phyloP scores from a whole-genome alignment of 2,329 filamentous ascomycete species.

The Colletotrichum lupini region DNA sequence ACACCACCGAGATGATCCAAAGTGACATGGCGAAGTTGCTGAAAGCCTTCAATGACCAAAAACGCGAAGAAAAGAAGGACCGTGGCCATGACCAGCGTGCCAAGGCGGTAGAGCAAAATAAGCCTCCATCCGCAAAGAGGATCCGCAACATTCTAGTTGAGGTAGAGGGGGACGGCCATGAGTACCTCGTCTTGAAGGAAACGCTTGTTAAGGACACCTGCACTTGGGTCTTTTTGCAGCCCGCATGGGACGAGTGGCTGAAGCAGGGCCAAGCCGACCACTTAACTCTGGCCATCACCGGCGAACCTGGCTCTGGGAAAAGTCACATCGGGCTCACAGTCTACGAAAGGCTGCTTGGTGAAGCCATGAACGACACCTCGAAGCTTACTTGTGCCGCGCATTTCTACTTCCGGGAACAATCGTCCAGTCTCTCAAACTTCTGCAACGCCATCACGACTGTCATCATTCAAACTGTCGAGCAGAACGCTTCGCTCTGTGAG shows the following conservation, averaged over 20 bases:
- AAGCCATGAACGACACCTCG: conserved; percentile 32
- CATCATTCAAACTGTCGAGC: conserved; percentile 45
- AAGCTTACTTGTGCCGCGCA: conserved; percentile 41
- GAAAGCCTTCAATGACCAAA: conserved; percentile 39
- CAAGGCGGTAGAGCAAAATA: conserved; percentile 32
- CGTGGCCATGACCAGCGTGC: conserved; percentile 6
- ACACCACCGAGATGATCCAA: conserved; percentile 42
- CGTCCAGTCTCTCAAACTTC: conserved; percentile 38
- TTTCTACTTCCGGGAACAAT: conserved; percentile 51
- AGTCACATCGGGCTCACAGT: conserved; percentile 43
- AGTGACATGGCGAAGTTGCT: conserved; percentile 43
- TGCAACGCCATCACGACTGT: conserved; percentile 41
- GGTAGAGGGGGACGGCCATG: conserved; percentile 39
- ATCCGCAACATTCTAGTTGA: conserved; percentile 40
- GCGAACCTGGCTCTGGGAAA: conserved; percentile 46
- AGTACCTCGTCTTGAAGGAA: conserved; percentile 43
- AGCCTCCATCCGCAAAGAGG: conserved; percentile 38
- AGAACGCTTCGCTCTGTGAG: conserved; percentile 44
- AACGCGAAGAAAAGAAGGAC: conserved; percentile 4
- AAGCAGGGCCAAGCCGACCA: conserved; percentile 19
- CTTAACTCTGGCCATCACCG: conserved; percentile 43
- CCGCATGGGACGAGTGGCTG: conserved; percentile 43
- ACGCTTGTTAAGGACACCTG: conserved; percentile 44
- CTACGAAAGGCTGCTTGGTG: conserved; percentile 36
- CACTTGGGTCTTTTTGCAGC: conserved; percentile 44